A percentile compares a stretch with the other conserved stretches of the same genome.
Evolutionary conservation across 345 rosid species (phyloP).

Genomic region (Fremontodendron californicum): DNA sequence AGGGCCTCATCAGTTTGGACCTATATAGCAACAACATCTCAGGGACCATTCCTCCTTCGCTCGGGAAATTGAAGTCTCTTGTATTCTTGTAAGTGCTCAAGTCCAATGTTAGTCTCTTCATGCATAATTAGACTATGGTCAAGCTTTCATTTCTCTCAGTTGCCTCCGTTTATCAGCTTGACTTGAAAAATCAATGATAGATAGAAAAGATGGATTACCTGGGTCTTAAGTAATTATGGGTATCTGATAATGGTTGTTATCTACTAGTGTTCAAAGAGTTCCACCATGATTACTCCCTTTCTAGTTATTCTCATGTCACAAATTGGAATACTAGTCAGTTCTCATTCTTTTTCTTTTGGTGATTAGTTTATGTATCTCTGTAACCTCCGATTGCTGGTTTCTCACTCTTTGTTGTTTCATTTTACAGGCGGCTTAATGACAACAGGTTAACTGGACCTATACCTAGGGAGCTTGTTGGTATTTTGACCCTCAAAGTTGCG

Average conservation of each 20-base stretch:
- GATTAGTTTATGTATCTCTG: neutral
- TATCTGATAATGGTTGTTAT: neutral
- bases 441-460: constrained; percentile 56
- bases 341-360: neutral
- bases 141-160: neutral
- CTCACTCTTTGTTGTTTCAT: constrained; percentile 2
- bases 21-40: constrained; percentile 86
- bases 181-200: neutral
- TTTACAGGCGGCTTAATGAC: constrained; percentile 62
- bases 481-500: constrained; percentile 74
- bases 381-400: neutral
- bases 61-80: constrained; percentile 83
- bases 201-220: neutral
- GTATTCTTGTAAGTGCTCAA: constrained; percentile 70
- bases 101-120: neutral
- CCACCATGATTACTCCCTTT: neutral
- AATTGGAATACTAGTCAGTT: neutral
- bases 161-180: neutral
- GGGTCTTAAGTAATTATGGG: neutral
- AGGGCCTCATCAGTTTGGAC: constrained; percentile 93
- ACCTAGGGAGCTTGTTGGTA: constrained; percentile 53
- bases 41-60: constrained; percentile 67
- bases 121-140: neutral
- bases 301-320: neutral
- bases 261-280: neutral